Base-by-base conservation (phyloP, 1,284 basidiomycete genomes). In the Ganoderma resinaceum region DNA sequence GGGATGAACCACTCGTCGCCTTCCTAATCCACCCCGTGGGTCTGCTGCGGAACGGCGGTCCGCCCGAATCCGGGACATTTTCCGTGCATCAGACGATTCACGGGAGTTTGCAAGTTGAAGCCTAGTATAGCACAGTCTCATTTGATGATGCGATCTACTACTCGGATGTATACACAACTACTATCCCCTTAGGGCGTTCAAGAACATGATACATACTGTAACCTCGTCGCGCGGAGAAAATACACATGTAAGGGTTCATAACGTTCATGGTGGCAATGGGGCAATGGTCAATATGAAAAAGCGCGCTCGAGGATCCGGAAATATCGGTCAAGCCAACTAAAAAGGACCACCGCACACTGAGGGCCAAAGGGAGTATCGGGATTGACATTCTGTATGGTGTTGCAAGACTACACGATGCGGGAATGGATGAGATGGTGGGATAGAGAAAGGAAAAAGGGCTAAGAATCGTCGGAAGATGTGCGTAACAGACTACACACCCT, bases 331-430 rank as follows among this genome's bases (percentile, higher is more conserved):
- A 67, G 46, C 66, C 61, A 42, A 63, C 69, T 23, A 57, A 60
- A 62, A 46, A 35, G 53, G 57, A 63, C 49, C 29, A 26, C 26
- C 20, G n/a, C 8, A 55, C 49, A 49, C 46, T 63, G 61, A 58
- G 49, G 26, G 14, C 49, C 26, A 40, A 59, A 33, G 35, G 52
- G 57, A 61, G 61, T 42, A 60, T 67, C 63, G 57, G 29, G 26
- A 66, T 66, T 74, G 72, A 73, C 60, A 70, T 72, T 74, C 71
- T 71, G 71, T 70, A 73, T 67, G 70, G 46, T 61, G 69, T 66
- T 67, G 67, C 72, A 66, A 66, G 61, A 73, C 67, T 72, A 73
- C 70, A 74, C 69, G 69, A 67, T 66, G 67, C 53, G 62, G 70
- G 65, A 70, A 31, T 46, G 38, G 37, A 61, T 61, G 59, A 60